These are phyloP conservation scores for Trypanosoma scelopori DNA, from an alignment of 208 protist genomes.

Conservation along the genomic window DNA sequence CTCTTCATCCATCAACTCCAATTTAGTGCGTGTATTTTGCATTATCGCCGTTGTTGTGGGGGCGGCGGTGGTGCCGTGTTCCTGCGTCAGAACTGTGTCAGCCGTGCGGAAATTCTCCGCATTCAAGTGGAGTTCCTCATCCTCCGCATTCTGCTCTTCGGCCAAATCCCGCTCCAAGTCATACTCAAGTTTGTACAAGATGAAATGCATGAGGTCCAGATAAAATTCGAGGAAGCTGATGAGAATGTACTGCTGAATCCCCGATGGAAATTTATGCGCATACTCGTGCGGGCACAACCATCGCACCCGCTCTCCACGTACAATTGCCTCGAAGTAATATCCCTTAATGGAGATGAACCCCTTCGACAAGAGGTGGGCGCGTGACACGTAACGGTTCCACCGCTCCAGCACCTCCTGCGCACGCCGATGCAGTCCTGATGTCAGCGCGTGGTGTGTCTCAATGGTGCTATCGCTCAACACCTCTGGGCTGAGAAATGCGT, in stretches of 20 bases:
- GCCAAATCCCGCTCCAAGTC: slow-evolving; percentile 67
- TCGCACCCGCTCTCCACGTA: slow-evolving; percentile 94
- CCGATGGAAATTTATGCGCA: slow-evolving; percentile 90
- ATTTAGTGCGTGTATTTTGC: slow-evolving; percentile 38
- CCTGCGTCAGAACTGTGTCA: slow-evolving; percentile 30
- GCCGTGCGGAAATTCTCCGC: slow-evolving; percentile 44
- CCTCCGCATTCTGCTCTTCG: slow-evolving; percentile 59
- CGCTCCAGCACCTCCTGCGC: slow-evolving; percentile 64
- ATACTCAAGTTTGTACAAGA: slow-evolving; percentile 96
- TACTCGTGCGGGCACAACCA: slow-evolving; percentile 98
- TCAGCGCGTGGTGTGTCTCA: slow-evolving; percentile 76
- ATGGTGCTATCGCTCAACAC: slow-evolving; percentile 73
- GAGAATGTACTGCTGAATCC: slow-evolving; percentile 96
- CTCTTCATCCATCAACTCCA: slow-evolving; percentile 54
- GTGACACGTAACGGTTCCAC: slow-evolving; percentile 89
- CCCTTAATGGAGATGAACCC: slow-evolving; percentile 98
- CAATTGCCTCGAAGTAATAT: slow-evolving; percentile 98
- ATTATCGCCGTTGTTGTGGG: slow-evolving; percentile 5
- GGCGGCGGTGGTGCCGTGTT: slow-evolving; percentile 29
- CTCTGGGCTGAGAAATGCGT: slow-evolving; percentile 88
- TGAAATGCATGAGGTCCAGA: slow-evolving; percentile 94
- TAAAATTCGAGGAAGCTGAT: slow-evolving; percentile 98
- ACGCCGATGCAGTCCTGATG: slow-evolving; percentile 72
- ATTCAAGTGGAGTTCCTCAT: slow-evolving; percentile 53
- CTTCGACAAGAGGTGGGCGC: slow-evolving; percentile 87